A percentile compares a stretch with the other conserved stretches of the same genome.
Evolutionary conservation across 2,329 filamentous ascomycete species (phyloP).

Genomic region (Aspergillus ruber): DNA sequence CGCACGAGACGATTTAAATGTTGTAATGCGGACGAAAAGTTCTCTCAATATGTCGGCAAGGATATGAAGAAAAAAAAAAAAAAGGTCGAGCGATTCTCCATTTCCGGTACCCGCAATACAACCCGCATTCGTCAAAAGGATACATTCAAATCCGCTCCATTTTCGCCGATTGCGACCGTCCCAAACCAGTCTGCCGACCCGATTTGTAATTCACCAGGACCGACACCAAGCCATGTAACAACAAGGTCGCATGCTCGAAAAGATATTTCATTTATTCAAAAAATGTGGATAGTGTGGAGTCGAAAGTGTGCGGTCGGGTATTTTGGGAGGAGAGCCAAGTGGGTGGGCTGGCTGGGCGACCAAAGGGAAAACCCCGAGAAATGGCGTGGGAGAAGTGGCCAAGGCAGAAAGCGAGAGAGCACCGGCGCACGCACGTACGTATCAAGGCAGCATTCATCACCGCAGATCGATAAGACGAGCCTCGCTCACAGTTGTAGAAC

Average conservation of each 20-base stretch:
- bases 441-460: neutral
- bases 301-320: neutral
- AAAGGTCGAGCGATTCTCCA: neutral
- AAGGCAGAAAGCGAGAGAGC: neutral
- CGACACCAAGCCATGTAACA: slow-evolving; percentile 3
- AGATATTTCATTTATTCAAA: neutral
- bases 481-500: neutral
- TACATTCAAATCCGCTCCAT: neutral
- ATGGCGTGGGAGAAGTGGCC: neutral
- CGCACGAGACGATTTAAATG: neutral
- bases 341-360: too few relatives aligned
- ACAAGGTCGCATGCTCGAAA: slow-evolving; percentile 3
- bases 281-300: neutral
- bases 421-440: neutral
- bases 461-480: neutral
- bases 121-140: slow-evolving; percentile 15
- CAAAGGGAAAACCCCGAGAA: neutral
- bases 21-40: neutral
- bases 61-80: too few relatives aligned
- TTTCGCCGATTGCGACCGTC: slow-evolving; percentile 16
- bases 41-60: neutral
- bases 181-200: slow-evolving; percentile 1
- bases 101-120: neutral
- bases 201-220: neutral
- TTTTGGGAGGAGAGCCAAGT: too few relatives aligned